Evolutionary conservation across 2,329 filamentous ascomycete species (phyloP), one percentile per base, ranked within the genome.

Genomic region (Epicoccum sorghinum): DNA sequence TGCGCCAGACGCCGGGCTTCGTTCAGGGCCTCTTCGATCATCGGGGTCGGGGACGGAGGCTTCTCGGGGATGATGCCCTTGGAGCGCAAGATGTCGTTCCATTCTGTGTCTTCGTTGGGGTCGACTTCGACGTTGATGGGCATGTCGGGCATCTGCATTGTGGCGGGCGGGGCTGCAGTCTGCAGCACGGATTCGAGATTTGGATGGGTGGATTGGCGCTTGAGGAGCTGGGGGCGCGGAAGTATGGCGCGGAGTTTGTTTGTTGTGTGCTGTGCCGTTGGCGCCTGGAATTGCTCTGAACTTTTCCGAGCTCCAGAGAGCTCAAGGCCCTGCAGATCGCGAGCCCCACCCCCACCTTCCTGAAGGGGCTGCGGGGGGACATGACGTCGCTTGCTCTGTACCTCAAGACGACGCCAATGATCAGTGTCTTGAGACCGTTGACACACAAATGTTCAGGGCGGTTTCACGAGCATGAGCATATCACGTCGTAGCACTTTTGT

Each of bases 21-120:
- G 18, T 89, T 76, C 41, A 99, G 85, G 4, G 95, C 95, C 80
- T 98, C 93, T 78, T 99, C 89, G 67, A 99, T 97, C 79, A 96
- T 88, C 6, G 93, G 92, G 2, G 95, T 97, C 2, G 95, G 95
- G 40, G 93, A 96, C 3, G 93, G 92, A 0, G 93, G 92, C 74
- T 96, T 98, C 74, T 98, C 93, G n/a, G 95, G 95, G 58, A 99
- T 98, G 63, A 99, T 83, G 62, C 92, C 91, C 80, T 99, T 92
- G 76, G 96, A 96, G 66, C 95, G 90, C 53, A 99, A 87, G 70
- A 99, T 99, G 66, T 99, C 95, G 75, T 99, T 99, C 95, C 95
- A 99, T 88, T 99, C 95, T 60, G 95, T 99, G 74, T 99, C 95
- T 59, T 92, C 95, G 71, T 98, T 96, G 29, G 93, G 93, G 72